Base-by-base conservation (phyloP, 139 green algal species). In the Axilococcus clingmanii region DNA sequence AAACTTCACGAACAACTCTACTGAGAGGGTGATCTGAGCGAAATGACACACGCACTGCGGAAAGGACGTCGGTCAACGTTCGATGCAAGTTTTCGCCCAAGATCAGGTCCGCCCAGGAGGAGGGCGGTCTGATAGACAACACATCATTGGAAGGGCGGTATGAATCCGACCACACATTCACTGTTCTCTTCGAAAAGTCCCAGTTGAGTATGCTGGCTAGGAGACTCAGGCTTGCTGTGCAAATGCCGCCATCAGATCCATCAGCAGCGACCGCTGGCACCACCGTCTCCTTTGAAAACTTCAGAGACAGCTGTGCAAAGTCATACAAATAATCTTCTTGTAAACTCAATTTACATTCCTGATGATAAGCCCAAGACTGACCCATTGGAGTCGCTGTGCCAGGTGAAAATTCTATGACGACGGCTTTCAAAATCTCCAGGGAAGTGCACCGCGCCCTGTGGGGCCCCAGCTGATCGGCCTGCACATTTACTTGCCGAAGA, bases 321-420 rank as follows among this genome's bases (percentile, higher is more conserved):
- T 64, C 27, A 28, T 61, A 59, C 49, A 94, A 66, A 66, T 77
- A 85, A 17, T 78, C 41, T 15, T 51, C 45, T 48, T 93, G 64
- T 35, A 91, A 58, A 34, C 54, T 55, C 8, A 43, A 52, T 37
- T 79, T 66, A 59, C 82, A 93, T 9, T 37, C 45, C 45, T 89
- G 76, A 55, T 95, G 87, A 42, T 79, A 75, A 29, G 87, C 84
- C 77, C 78, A 88, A 3, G 79, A 66, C 47, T 92, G 55, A 2
- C 79, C 78, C 70, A 95, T 65, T 2, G 69, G 37, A 31, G 42
- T 74, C 27, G 87, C 75, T 1, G 72, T 88, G 34, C 58, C 36
- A 4, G 80, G 75, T 1, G 61, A 59, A 47, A 95, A 95, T 67
- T 95, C 84, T 0, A 48, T 40, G 22, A 95, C 79, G 3, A 88